Evolutionary conservation across 352 stramenopile species (phyloP), one percentile per base, ranked within the genome.

Genomic region (Globisporangium iwayamae): DNA sequence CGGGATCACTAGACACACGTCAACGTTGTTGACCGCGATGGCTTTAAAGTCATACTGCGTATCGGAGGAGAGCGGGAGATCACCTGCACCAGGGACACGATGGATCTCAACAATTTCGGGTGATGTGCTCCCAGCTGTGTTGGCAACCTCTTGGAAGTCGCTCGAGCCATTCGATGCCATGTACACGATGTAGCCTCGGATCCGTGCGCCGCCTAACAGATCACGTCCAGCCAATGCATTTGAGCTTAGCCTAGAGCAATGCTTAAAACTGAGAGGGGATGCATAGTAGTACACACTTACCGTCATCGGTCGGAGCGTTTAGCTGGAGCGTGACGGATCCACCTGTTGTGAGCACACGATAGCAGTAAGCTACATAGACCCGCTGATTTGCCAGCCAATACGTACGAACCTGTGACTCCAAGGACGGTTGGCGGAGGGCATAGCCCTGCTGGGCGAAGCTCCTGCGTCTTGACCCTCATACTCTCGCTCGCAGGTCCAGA

Each of bases 101-200:
- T 65, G 68, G 56, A 91, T 66, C 11, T 88, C 73, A 7, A 85
- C 51, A 0, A 64, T 45, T 41, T 73, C 60, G 1, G 74, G 62
- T 3, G 57, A 61, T 0, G 54, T 48, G 0, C 61, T 61, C 0
- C 43, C 59, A 25, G 73, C 66, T 8, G 79, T 83, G 16, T 62
- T 74, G 7, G 58, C 59, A 10, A 83, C 67, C 57, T 87, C 69
- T 22, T 75, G 22, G 48, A 74, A 88, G 18, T 39, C 43, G 22
- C 36, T 63, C 30, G 55, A 68, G 22, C 67, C 71, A 50, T 79
- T 73, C 0, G 64, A 65, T 3, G 76, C 60, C 60, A 89, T 76
- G 55, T 76, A 91, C n/a, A 89, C 73, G 0, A 85, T 62, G 41
- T 83, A 91, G 18, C 78, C 75, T 51, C 60, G 70, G 32, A 91